Conservation (phyloP, 768 basidiomycete genomes). For the Pleurotus cornucopiae region DNA sequence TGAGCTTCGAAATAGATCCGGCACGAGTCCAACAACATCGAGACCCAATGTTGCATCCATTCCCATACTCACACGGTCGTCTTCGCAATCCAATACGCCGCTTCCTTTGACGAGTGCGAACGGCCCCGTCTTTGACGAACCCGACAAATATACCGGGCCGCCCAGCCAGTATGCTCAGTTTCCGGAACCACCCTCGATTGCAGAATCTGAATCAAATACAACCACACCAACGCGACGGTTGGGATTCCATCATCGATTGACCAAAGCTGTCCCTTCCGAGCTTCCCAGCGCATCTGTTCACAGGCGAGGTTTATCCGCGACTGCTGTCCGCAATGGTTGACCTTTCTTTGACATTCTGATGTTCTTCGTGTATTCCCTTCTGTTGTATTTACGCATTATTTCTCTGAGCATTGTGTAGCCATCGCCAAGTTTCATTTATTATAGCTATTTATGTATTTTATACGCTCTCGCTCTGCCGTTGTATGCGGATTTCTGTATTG, state of each 20-base stretch:
- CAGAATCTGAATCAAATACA: slow-evolving; percentile 40
- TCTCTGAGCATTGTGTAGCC: slow-evolving; percentile 4
- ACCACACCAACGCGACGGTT: slow-evolving; percentile 61
- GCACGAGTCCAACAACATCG: slow-evolving; percentile 55
- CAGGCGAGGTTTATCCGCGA: slow-evolving; percentile 49
- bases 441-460: slow-evolving; percentile 9
- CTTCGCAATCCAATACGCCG: slow-evolving; percentile 53
- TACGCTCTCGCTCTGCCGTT: background rate
- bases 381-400: slow-evolving; percentile 10
- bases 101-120: slow-evolving; percentile 30
- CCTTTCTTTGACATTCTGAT: background rate
- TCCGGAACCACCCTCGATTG: slow-evolving; percentile 56
- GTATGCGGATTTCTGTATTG: too few relatives aligned
- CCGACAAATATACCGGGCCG: slow-evolving; percentile 57
- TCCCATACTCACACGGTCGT: slow-evolving; percentile 46
- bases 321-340: slow-evolving; percentile 43
- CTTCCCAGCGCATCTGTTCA: slow-evolving; percentile 31
- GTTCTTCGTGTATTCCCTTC: background rate
- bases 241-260: slow-evolving; percentile 58
- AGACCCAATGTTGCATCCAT: slow-evolving; percentile 38
- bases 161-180: slow-evolving; percentile 68
- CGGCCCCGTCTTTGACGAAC: slow-evolving; percentile 37
- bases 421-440: background rate
- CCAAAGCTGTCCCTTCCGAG: slow-evolving; percentile 47
- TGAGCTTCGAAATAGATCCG: slow-evolving; percentile 57